Conservation (phyloP, 805 yeast genomes). For the Kazachstania kunashirensis region DNA sequence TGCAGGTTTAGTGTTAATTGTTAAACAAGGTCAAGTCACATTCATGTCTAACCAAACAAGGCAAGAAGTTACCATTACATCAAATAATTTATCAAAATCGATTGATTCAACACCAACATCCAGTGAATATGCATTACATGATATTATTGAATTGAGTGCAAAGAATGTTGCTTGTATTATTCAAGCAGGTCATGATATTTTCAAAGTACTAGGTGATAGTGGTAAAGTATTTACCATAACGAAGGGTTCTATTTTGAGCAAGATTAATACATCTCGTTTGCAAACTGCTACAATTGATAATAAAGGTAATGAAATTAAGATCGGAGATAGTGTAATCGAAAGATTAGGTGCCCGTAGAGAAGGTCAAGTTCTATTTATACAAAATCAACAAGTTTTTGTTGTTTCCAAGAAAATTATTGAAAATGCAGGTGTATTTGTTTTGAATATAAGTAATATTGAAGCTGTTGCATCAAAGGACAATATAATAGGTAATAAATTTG, state of each 20-base stretch:
- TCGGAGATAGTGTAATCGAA: constrained; percentile 92
- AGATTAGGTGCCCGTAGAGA: constrained; percentile 73
- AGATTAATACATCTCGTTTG: constrained; percentile 58
- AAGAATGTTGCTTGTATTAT: constrained; percentile 82
- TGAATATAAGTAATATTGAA: constrained; percentile 62
- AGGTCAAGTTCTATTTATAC: constrained; percentile 81
- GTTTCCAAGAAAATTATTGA: constrained; percentile 72
- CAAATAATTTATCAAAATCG: constrained; percentile 83
- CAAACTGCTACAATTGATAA: constrained; percentile 83
- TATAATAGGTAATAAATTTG: constrained; percentile 38
- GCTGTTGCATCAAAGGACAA: constrained; percentile 81
- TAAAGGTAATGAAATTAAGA: constrained; percentile 72
- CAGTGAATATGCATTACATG: constrained; percentile 78
- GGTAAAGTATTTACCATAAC: constrained; percentile 64
- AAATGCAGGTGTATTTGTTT: constrained; percentile 86
- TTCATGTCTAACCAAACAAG: constrained; percentile 81
- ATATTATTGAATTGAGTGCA: constrained; percentile 79
- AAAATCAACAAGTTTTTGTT: constrained; percentile 68
- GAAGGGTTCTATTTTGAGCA: constrained; percentile 76
- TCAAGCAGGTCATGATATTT: constrained; percentile 80
- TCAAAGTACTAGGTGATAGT: constrained; percentile 70
- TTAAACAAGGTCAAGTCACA: constrained; percentile 77
- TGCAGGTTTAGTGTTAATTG: constrained; percentile 84
- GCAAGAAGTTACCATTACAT: constrained; percentile 84
- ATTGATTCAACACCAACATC: constrained; percentile 74